Base-by-base conservation (phyloP, 768 basidiomycete genomes). In the Asterophora parasitica region DNA sequence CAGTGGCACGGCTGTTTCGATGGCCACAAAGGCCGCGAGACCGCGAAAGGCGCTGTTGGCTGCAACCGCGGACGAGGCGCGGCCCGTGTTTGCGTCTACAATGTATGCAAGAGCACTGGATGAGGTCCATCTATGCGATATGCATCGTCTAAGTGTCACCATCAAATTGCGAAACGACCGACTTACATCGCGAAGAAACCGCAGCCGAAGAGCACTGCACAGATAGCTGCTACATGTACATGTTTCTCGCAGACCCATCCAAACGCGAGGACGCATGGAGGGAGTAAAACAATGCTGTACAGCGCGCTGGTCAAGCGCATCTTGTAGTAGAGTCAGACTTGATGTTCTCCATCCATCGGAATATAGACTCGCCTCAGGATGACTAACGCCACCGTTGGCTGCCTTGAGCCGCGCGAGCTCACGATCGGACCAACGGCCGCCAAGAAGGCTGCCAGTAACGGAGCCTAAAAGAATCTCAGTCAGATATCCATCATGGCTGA, bases 11-110 rank as follows among this genome's bases (percentile, higher is more conserved):
- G 85, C 85, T 4, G 85, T 69, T 62, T 92, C 86, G 1, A 79
- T 79, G 1, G 81, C 78, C 13, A 87, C 58, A 61, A 86, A 86
- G 2, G 84, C 90, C n/a, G 75, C 65, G 4, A 75, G 35, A 0
- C 92, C 89, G 41, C 92, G 77, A 63, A 86, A 86, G 26, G 76
- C 77, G 48, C 85, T 87, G 63, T 94, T 94, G 23, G 76, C 67
- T 0, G 91, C 89, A 6, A 81, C 78, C 1, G 87, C 89, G 2
- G 79, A 79, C 3, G 85, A 81, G 2, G 88, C 87, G 26, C 87
- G 77, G 7, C 92, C 92, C 6, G 74, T 71, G 61, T 94, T 96
- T 4, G 89, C 81, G 57, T 96, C 92, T 13, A 93, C 89, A 31
- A 93, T 73, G 57, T 92, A 94, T 0, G 92, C 85, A 26, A 94